Base-by-base conservation (phyloP, 2,329 filamentous ascomycete genomes). In the Pseudogymnoascus sp. region DNA sequence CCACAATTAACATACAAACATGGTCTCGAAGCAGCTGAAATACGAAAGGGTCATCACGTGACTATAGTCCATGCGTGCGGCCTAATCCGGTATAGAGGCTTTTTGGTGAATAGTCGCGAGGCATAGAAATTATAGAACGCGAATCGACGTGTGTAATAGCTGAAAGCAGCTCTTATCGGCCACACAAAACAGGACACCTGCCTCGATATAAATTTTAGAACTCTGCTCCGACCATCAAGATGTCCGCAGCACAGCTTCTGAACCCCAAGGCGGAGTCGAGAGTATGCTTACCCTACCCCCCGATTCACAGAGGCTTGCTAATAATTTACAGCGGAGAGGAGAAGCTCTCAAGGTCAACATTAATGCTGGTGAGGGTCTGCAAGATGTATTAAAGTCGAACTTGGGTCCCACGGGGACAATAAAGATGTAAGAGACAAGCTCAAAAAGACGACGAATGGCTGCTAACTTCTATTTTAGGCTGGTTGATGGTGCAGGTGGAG, bases 261-360 rank as follows among this genome's bases (percentile, higher is more conserved):
- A 99, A 99, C 79, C 94, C 94, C 66, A 99, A 99, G 83, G 94
- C 94, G 73, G 94, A 99, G 82, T 97, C 92, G 72, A 88, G 94
- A 79, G 92, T 95, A 82, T 72, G 89, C 80, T 66, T 68, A 65
- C 67, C 66, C 65, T 63, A 35, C 62, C 63, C 62, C 61, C 63
- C 64, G 63, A 65, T 64, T 37, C 35, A 65, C 63, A 66, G 63
- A 64, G 61, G 68, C 70, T 64, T 70, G 71, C 70, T 71, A 69
- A 71, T 69, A 63, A 63, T 69, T 67, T 69, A 71, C 73, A 96
- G 92, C 88, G 94, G 82, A 88, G 94, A 82, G 94, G 91, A 77
- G 94, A 99, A 86, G 94, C 94, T 82, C 82, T 99, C 67, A 86
- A 85, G 78, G 92, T 97, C 77, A 99, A 99, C 82, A 97, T 99